phyloP scores from a whole-genome alignment of 2,329 filamentous ascomycete species.

The Colletotrichum abscissum region DNA sequence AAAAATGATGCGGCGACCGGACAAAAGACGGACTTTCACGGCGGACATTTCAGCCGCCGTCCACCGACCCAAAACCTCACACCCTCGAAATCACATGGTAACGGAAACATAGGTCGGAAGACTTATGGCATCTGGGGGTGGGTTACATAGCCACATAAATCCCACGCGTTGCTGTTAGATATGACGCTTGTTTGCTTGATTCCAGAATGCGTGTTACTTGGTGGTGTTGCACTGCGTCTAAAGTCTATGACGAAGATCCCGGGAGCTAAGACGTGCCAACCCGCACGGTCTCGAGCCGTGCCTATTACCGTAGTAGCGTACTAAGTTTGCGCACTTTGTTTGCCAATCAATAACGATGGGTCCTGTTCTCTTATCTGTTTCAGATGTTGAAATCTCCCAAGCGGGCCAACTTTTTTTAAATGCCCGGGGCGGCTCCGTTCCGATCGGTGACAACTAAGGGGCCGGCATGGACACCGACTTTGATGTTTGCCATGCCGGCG shows the following conservation, averaged over 20 bases:
- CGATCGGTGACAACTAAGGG: neutral
- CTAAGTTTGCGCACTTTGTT: neutral
- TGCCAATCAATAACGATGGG: neutral
- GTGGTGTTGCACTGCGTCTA: neutral
- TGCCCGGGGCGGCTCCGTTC: neutral
- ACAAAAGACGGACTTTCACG: neutral
- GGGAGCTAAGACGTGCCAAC: neutral
- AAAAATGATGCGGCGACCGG: neutral
- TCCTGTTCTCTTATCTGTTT: neutral
- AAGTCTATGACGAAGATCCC: neutral
- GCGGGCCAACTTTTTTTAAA: neutral
- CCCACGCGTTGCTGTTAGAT: neutral
- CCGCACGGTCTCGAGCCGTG: neutral
- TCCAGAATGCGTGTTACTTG: neutral
- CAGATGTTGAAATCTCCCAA: neutral
- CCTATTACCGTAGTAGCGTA: neutral
- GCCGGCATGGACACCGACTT: neutral
- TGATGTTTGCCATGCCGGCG: neutral
- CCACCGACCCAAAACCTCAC: neutral
- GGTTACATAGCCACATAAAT: neutral
- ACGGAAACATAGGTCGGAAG: neutral
- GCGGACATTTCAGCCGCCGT: neutral
- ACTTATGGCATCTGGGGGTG: neutral
- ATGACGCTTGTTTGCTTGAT: neutral
- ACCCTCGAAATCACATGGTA: neutral